Percentiles rank a stretch among this genome's conserved stretches.
phyloP scores from a whole-genome alignment of 2,329 filamentous ascomycete species.

The Stemphylium beticola region DNA sequence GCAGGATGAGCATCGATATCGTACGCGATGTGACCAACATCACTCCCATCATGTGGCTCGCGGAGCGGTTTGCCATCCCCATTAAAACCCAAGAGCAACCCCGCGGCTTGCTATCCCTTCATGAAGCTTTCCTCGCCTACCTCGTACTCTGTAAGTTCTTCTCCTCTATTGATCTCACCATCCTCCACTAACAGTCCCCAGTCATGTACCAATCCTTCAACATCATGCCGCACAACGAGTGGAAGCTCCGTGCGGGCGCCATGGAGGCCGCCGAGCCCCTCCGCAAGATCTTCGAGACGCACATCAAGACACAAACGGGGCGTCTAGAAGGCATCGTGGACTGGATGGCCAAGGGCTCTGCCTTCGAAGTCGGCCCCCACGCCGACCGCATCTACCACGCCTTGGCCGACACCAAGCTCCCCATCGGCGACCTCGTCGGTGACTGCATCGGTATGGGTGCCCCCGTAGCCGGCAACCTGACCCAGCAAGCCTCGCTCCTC shows the following conservation, averaged over 20 bases:
- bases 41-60: slow-evolving; percentile 68
- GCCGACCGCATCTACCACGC: slow-evolving; percentile 61
- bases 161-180: neutral
- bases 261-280: slow-evolving; percentile 64
- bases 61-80: slow-evolving; percentile 69
- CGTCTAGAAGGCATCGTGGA: slow-evolving; percentile 60
- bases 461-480: slow-evolving; percentile 59
- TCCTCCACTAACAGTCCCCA: neutral
- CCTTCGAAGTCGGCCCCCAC: slow-evolving; percentile 60
- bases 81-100: slow-evolving; percentile 68
- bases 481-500: slow-evolving; percentile 60
- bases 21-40: slow-evolving; percentile 73
- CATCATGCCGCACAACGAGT: slow-evolving; percentile 57
- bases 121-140: slow-evolving; percentile 61
- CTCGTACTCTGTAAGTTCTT: slow-evolving; percentile 60
- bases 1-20: slow-evolving; percentile 57
- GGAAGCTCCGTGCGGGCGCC: slow-evolving; percentile 56
- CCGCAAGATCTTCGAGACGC: slow-evolving; percentile 70
- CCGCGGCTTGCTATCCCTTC: slow-evolving; percentile 59
- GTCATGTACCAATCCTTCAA: slow-evolving; percentile 64
- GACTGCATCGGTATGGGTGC: slow-evolving; percentile 59
- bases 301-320: slow-evolving; percentile 68
- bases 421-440: slow-evolving; percentile 56
- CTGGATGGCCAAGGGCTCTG: slow-evolving; percentile 55
- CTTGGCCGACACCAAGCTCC: slow-evolving; percentile 54